phyloP scores from a whole-genome alignment of 2,329 filamentous ascomycete genomes.

The Akanthomyces lecanii region DNA sequence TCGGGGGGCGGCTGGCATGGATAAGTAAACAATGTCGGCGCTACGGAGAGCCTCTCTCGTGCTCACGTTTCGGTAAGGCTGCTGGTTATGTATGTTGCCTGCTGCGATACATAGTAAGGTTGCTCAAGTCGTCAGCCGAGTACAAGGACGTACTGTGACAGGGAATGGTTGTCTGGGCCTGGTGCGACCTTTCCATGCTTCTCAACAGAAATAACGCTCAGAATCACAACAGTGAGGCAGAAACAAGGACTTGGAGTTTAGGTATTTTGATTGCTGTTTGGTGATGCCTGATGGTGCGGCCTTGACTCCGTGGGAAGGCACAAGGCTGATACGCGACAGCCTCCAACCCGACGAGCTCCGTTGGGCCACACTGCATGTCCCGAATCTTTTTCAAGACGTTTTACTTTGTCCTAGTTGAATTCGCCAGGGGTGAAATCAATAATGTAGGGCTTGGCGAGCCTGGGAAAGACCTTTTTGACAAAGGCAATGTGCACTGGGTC shows the following conservation, averaged over 20 bases:
- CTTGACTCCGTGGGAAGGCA: background rate
- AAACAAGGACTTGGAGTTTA: background rate
- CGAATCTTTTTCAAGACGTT: background rate
- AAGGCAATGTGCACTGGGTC: slow-evolving; percentile 63
- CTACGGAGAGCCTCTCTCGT: background rate
- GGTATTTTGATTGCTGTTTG: background rate
- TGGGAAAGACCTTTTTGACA: slow-evolving; percentile 41
- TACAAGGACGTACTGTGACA: background rate
- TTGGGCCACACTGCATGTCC: background rate
- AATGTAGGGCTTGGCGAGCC: slow-evolving; percentile 50
- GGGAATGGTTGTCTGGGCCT: background rate
- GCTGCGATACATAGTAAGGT: background rate
- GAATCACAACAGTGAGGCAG: background rate
- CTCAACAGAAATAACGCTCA: background rate
- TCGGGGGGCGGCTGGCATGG: background rate
- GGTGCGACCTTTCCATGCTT: background rate
- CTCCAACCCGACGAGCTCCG: background rate
- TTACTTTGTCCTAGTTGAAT: slow-evolving; percentile 28
- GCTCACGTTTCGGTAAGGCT: background rate
- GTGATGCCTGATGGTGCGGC: background rate
- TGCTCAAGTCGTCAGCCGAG: background rate
- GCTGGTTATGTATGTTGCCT: background rate
- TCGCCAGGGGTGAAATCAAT: slow-evolving; percentile 55
- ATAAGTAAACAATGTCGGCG: background rate
- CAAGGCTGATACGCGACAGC: background rate